These are phyloP conservation scores for Neonectria neomacrospora DNA, from an alignment of 2,329 filamentous ascomycete genomes.

Conservation along the genomic window DNA sequence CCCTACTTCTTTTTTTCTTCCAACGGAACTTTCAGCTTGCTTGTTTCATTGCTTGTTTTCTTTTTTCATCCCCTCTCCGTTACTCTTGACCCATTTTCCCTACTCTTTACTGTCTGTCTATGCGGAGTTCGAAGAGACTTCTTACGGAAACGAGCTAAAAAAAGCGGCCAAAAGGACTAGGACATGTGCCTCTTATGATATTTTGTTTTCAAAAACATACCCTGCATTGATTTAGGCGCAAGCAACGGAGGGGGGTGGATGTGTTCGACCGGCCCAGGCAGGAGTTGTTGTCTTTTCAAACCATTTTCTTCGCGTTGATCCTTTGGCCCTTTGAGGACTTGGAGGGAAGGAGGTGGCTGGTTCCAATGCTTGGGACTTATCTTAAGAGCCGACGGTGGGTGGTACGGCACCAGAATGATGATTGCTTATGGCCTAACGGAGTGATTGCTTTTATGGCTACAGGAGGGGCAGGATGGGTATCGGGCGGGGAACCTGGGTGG, in stretches of 20 bases:
- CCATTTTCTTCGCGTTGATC: conserved; percentile 18
- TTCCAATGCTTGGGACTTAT: conserved; percentile 15
- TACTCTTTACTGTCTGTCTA: conserved; percentile 22
- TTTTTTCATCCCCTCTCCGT: conserved; percentile 26
- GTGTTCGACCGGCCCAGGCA: conserved; percentile 22
- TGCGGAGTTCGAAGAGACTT: conserved; percentile 35
- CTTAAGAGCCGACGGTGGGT: conserved; percentile 15
- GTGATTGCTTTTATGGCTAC: conserved; percentile 9
- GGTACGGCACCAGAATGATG: conserved; percentile 40
- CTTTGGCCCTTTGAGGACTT: conserved; percentile 11
- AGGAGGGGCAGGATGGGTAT: conserved; percentile 20
- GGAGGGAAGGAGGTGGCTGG: conserved; percentile 10
- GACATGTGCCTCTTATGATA: conserved; percentile 35
- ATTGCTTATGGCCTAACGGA: conserved; percentile 25
- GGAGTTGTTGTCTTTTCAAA: conserved; percentile 34
- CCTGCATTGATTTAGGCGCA: conserved; percentile 45
- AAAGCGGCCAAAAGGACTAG: conserved; percentile 29
- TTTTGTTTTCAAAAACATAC: conserved; percentile 40
- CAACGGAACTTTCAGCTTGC: conserved; percentile 9
- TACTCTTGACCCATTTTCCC: conserved; percentile 28
- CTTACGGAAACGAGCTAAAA: conserved; percentile 21
- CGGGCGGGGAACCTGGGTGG: conserved; percentile 28
- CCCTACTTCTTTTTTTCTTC: conserved; percentile 28
- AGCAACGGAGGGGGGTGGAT: conserved; percentile 31
- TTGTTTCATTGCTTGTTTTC: conserved; percentile 27